phyloP scores from a whole-genome alignment of 106 monocot species.

The Acorus gramineus region DNA sequence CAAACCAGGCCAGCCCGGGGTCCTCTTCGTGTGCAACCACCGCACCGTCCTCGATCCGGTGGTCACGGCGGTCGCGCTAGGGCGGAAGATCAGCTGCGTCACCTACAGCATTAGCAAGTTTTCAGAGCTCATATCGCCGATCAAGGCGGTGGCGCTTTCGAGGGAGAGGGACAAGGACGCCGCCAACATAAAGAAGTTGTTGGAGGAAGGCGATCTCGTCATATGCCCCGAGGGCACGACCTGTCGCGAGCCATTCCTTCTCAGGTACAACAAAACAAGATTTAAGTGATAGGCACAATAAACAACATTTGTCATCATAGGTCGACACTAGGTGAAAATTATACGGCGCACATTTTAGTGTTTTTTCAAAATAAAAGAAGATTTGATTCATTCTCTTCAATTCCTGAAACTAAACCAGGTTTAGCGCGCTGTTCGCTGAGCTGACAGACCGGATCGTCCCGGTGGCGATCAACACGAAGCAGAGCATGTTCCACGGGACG shows the following conservation, averaged over 20 bases:
- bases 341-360: too few relatives aligned
- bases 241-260: slow-evolving; percentile 9
- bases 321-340: too few relatives aligned
- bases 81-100: slow-evolving; percentile 37
- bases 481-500: slow-evolving; percentile 38
- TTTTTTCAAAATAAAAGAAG: too few relatives aligned
- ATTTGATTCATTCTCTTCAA: too few relatives aligned
- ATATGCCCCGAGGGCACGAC: slow-evolving; percentile 12
- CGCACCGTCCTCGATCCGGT: slow-evolving; percentile 38
- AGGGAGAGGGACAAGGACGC: slow-evolving; percentile 8
- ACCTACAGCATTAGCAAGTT: slow-evolving; percentile 47
- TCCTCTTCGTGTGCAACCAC: slow-evolving; percentile 42
- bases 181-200: slow-evolving; percentile 5
- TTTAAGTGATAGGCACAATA: too few relatives aligned
- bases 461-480: slow-evolving; percentile 36
- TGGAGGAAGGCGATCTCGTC: slow-evolving; percentile 6
- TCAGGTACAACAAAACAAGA: not conserved
- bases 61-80: slow-evolving; percentile 30
- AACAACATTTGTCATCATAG: too few relatives aligned
- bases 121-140: slow-evolving; percentile 9
- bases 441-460: slow-evolving; percentile 31
- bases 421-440: slow-evolving; percentile 11
- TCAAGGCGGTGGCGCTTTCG: slow-evolving; percentile 10
- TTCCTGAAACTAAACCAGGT: not conserved
- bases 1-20: slow-evolving; percentile 23